Percentiles rank a stretch among this genome's conserved stretches.
These are phyloP conservation scores for Eragrostis tef DNA, from an alignment of 202 grass and related monocot genomes.

Conservation along the genomic window DNA sequence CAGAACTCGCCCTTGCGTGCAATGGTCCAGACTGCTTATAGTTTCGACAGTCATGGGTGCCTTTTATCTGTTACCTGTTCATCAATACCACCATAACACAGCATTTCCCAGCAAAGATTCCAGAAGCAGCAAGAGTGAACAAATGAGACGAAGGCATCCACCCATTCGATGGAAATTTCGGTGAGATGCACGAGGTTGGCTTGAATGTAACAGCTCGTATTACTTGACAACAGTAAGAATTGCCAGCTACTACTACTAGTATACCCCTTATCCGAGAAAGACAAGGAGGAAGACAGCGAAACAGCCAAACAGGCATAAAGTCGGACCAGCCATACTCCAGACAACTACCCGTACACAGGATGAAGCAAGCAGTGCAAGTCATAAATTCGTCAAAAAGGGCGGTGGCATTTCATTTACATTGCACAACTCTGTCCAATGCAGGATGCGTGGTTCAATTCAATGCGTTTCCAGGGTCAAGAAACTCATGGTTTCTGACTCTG, in stretches of 20 bases:
- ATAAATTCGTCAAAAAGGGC: constrained; percentile 42
- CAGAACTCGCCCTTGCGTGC: background rate
- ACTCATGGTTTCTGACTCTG: constrained; percentile 13
- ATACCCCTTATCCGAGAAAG: background rate
- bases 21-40: background rate
- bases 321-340: constrained; percentile 4
- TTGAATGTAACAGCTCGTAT: too few species aligned
- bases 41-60: background rate
- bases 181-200: background rate
- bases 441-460: constrained; percentile 51
- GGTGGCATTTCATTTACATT: constrained; percentile 49
- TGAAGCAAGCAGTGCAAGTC: background rate
- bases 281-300: constrained; percentile 9
- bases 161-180: background rate
- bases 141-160: too few species aligned
- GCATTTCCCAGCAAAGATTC: background rate
- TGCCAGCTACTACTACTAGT: background rate
- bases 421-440: constrained; percentile 35
- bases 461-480: constrained; percentile 54
- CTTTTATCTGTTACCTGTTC: background rate
- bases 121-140: background rate
- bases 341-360: constrained; percentile 3
- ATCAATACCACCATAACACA: background rate
- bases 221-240: background rate
- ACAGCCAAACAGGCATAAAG: constrained; percentile 33